phyloP scores from a whole-genome alignment of 2,329 filamentous ascomycete genomes.

The Calonectria hongkongensis region DNA sequence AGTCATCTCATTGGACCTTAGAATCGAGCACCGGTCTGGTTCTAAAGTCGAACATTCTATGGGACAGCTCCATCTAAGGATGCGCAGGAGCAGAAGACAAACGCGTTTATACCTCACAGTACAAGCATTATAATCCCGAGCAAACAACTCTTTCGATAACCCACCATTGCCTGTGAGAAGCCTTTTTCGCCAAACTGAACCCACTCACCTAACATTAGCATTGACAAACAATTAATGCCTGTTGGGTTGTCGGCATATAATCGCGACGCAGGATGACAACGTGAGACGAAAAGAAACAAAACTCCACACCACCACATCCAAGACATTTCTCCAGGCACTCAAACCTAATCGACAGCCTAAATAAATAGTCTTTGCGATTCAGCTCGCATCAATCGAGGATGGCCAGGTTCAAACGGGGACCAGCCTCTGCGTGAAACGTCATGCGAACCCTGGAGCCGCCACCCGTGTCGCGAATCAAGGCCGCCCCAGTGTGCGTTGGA shows the following conservation, averaged over 20 bases:
- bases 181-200: no score
- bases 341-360: background rate
- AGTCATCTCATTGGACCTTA: no score
- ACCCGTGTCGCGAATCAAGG: conserved; percentile 4
- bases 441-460: conserved; percentile 5
- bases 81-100: no score
- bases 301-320: background rate
- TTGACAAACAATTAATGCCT: background rate
- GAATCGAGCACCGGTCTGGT: no score
- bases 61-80: no score
- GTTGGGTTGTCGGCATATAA: background rate
- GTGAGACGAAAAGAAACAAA: background rate
- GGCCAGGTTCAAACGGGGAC: background rate
- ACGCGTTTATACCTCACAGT: no score
- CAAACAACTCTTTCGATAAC: no score
- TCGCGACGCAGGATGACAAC: background rate
- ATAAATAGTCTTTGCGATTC: background rate
- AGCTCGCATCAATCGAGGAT: background rate
- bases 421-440: background rate
- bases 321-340: background rate
- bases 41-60: no score
- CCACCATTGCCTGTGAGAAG: no score
- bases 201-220: no score
- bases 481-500: no score
- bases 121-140: no score